Evolutionary conservation across 371 early-diverging fungal species (phyloP), one percentile per base, ranked within the genome.

Genomic region (Mucor mucedo): DNA sequence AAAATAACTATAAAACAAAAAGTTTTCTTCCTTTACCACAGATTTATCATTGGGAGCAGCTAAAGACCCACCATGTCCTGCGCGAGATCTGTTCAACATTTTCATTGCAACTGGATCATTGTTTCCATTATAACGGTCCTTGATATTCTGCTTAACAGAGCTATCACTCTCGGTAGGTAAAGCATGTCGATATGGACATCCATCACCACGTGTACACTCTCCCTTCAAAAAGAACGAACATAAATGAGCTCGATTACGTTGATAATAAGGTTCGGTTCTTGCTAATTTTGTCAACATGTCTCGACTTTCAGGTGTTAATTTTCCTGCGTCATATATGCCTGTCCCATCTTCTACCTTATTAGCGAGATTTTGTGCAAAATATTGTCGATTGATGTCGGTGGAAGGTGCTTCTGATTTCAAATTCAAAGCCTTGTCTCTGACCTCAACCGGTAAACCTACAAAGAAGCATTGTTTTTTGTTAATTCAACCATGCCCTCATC

Each of bases 211-310:
- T 10, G 82, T 96, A 73, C 98, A 98, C 58, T 89, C 87, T 41
- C 97, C 98, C 64, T 93, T 94, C 35, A 93, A 91, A 80, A 87
- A 98, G 76, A 98, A 98, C 5, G 97, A 93, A 72, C 99, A 98
- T 30, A 97, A 87, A 62, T 95, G 96, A 11, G 95, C 85, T 45
- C 91, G 73, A 70, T 96, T 96, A 53, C 97, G 87, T 73, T 93
- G 91, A 68, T 95, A 94, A 73, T 94, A 95, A 5, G 99, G 98
- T 44, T 93, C 95, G 27, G 79, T 87, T 63, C 94, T 83, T 27
- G 96, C 90, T 69, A 98, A 79, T 64, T 87, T 87, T 69, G 82
- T 84, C 44, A 98, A 77, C 55, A 89, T 81, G 47, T 95, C 94
- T 32, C 90, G 87, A 52, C 92, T 95, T 10, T 89, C 89, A 14